Base-by-base conservation (phyloP, 108 stramenopile genomes). In the Skeletonema marinoi region DNA sequence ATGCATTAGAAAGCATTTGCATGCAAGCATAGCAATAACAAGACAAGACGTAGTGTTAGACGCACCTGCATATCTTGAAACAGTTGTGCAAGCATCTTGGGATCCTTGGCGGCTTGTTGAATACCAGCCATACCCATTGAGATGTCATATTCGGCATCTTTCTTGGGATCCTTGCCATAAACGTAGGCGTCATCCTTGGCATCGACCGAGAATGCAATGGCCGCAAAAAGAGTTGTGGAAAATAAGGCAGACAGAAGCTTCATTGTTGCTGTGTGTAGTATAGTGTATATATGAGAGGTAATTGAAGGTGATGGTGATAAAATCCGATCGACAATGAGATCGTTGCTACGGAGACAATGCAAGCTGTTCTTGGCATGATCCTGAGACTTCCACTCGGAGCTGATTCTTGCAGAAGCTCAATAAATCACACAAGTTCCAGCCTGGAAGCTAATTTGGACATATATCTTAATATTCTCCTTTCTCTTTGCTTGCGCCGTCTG, bases 11-110 rank as follows among this genome's bases (percentile, higher is more conserved):
- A 68, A 12, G 71, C 21, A 14, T 38, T 8, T 3, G 48, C 2
- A 32, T 32, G 56, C 29, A 41, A 19, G n/a, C 1, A 44, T 44
- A 32, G 31, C 44, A 69, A 32, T 21, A 60, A 66, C 30, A 32
- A 77, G 30, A 48, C 62, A 48, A 29, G 8, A 62, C 5, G 16
- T 31, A 66, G 0, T 60, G 7, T 32, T 60, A 21, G 16, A 77
- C 92, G 70, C 67, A 93, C 92, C 87, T 90, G 88, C 79, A 96
- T 89, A 79, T 96, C 95, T 70, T 89, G 90, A 88, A 96, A 92
- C 54, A 96, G 74, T 80, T 96, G 95, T 14, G 95, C 95, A 51
- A 96, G 84, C 70, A 96, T 29, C 46, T 89, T 92, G 10, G 95
- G 95, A 78, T 96, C 91, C 60, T 86, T 68, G 11, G 85, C 89